Percentiles rank a stretch among this genome's conserved stretches.
Conservation (phyloP, 2,329 filamentous ascomycete genomes). For the Colletotrichum nymphaeae region DNA sequence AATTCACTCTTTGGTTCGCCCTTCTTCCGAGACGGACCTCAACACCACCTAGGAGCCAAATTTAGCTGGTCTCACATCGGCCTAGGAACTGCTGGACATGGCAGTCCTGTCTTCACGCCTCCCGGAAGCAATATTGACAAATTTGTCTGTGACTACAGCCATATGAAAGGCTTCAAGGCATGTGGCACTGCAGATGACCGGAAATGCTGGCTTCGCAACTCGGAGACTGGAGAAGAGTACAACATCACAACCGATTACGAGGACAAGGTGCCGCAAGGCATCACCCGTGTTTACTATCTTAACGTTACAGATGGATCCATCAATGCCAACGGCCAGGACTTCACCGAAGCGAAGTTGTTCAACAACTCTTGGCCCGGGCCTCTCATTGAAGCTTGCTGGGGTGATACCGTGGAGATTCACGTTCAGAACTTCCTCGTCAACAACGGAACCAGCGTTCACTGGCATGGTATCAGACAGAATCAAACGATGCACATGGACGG, state of each 20-base stretch:
- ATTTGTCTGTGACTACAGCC: conserved; percentile 41
- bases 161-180: conserved; percentile 39
- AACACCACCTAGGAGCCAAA: neutral
- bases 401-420: conserved; percentile 55
- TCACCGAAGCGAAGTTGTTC: conserved; percentile 40
- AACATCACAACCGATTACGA: conserved; percentile 45
- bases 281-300: conserved; percentile 38
- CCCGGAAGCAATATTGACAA: conserved; percentile 21
- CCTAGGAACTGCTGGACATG: neutral
- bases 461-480: conserved; percentile 64
- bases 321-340: conserved; percentile 40
- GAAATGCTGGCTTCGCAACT: conserved; percentile 42
- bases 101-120: neutral
- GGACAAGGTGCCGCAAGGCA: conserved; percentile 35
- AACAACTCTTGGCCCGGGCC: conserved; percentile 42
- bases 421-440: conserved; percentile 69
- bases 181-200: conserved; percentile 41
- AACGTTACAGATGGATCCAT: conserved; percentile 34
- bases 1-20: neutral
- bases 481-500: conserved; percentile 40
- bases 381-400: conserved; percentile 44
- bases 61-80: neutral
- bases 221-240: conserved; percentile 37
- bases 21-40: neutral
- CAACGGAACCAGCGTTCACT: conserved; percentile 64